Conservation (phyloP, 108 stramenopile species). For the Parietichytrium sp. region DNA sequence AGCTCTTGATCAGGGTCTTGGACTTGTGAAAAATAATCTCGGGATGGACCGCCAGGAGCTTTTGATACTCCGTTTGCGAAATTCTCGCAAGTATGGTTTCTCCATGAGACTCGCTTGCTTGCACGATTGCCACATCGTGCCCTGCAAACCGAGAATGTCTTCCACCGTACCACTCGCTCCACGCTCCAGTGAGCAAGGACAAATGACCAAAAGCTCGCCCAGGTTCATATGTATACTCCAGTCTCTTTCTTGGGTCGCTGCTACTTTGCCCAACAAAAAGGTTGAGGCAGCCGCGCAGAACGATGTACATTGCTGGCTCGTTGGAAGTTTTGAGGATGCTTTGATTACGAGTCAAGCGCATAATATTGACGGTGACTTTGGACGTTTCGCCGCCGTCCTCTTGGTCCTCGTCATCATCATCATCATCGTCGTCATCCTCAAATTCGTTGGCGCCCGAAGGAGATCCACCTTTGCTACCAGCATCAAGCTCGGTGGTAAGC, state of each 20-base stretch:
- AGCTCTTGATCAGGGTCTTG: not conserved
- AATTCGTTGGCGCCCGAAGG: no score
- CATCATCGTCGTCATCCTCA: no score
- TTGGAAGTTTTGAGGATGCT: not conserved
- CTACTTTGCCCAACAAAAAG: not conserved
- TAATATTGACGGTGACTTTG: no score
- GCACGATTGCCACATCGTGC: not conserved
- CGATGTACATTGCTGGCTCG: constrained; percentile 7
- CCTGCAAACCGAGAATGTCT: not conserved
- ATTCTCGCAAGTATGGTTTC: not conserved
- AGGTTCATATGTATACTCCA: not conserved
- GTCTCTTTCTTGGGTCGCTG: not conserved
- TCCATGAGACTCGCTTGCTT: not conserved
- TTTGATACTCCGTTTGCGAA: not conserved
- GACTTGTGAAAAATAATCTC: not conserved
- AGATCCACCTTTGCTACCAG: no score
- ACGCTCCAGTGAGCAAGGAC: constrained; percentile 21
- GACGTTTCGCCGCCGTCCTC: no score
- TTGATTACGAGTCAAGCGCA: no score
- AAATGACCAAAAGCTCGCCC: constrained; percentile 15
- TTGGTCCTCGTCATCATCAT: no score
- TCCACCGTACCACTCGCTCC: constrained; percentile 8
- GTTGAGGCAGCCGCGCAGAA: not conserved
- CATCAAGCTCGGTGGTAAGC: no score
- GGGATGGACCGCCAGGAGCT: not conserved